A percentile compares a stretch with the other conserved stretches of the same genome.
These are phyloP conservation scores for Boechera stricta DNA, from an alignment of 345 rosid genomes.

Conservation along the genomic window DNA sequence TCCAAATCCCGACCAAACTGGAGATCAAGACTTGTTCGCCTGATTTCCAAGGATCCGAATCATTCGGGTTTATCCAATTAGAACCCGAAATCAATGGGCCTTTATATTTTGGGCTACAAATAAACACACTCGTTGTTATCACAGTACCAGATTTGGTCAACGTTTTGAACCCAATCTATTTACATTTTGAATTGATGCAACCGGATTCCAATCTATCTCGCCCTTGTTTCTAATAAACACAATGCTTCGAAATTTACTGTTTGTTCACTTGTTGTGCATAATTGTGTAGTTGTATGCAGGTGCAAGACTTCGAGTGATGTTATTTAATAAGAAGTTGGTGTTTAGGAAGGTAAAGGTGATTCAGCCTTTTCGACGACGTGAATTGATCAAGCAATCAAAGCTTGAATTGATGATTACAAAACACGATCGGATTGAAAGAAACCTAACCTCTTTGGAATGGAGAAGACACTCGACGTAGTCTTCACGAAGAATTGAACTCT, in stretches of 20 bases:
- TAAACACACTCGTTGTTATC: too few relatives aligned
- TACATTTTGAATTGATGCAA: not conserved
- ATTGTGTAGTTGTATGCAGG: not conserved
- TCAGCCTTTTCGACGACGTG: too few relatives aligned
- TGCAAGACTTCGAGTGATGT: not conserved
- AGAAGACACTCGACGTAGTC: too few relatives aligned
- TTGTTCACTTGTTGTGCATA: too few relatives aligned
- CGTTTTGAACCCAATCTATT: not conserved
- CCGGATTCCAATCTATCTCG: too few relatives aligned
- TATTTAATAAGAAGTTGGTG: not conserved
- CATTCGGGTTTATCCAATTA: conserved; percentile 15
- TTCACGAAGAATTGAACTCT: too few relatives aligned
- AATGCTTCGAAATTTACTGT: not conserved
- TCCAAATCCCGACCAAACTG: not conserved
- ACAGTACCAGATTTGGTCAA: not conserved
- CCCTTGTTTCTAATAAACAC: not conserved
- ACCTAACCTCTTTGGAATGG: too few relatives aligned
- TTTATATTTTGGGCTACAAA: not conserved
- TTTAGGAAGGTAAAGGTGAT: not conserved
- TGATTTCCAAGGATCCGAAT: conserved; percentile 19
- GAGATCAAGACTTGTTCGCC: not conserved
- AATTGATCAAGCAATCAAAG: too few relatives aligned
- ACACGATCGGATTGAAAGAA: too few relatives aligned
- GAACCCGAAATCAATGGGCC: conserved; percentile 12
- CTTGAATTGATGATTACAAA: too few relatives aligned